These are phyloP conservation scores for Botrytis galanthina DNA, from an alignment of 2,329 filamentous ascomycete genomes.

Conservation along the genomic window DNA sequence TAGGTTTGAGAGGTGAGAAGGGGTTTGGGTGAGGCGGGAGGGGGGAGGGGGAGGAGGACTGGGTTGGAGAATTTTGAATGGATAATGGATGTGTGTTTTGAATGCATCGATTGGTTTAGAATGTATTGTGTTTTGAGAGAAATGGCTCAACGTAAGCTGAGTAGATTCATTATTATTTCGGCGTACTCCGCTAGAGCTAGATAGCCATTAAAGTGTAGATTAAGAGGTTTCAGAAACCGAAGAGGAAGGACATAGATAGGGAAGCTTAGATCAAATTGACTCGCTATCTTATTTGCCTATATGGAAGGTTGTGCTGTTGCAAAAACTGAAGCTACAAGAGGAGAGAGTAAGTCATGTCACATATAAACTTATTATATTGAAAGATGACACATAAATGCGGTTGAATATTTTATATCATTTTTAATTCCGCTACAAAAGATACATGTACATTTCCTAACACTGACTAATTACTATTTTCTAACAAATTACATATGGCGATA, in stretches of 20 bases:
- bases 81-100: neutral
- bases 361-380: neutral
- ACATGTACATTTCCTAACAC: neutral
- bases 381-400: neutral
- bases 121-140: neutral
- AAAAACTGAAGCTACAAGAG: neutral
- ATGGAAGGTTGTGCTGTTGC: neutral
- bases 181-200: neutral
- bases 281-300: neutral
- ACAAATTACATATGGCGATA: neutral
- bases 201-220: neutral
- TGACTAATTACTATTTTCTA: too few relatives aligned
- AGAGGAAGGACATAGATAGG: neutral
- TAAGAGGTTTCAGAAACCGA: rapidly evolving
- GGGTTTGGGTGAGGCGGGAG: neutral
- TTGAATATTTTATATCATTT: neutral
- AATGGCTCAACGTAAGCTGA: neutral
- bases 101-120: neutral
- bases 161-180: neutral
- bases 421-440: neutral
- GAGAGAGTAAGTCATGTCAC: neutral
- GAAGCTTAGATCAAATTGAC: neutral
- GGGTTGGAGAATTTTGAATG: neutral
- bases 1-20: neutral
- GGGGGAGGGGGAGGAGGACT: too few relatives aligned